Base-by-base conservation (phyloP, 2,329 filamentous ascomycete species). In the Hysterium pulicare region DNA sequence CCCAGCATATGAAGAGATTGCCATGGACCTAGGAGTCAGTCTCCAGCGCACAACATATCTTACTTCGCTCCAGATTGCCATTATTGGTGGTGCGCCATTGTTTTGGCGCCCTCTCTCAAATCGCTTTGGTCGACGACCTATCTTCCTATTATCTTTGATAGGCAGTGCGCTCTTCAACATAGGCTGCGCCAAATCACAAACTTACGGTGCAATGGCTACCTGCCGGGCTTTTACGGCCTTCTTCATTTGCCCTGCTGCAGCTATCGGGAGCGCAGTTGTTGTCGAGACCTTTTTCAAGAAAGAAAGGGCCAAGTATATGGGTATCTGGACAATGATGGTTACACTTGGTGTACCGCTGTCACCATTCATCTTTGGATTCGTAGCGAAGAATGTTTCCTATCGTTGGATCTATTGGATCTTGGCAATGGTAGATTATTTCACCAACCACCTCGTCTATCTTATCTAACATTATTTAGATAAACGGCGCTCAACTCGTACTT, bases 351-450 rank as follows among this genome's bases (percentile, higher is more conserved):
- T 73, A 20, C 72, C 73, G 1, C 51, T 62, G 10, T 68, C 65
- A 1, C 69, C 69, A 0, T 65, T 71, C 41, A 58, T 69, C 50
- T 61, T 66, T 28, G 68, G 69, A 3, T 71, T 71, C 42, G 77
- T 81, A 0, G 70, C 73, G 1, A 64, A 75, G 42, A 69, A 74
- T 8, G 71, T 75, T 11, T 72, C 74, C 0, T 82, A 77, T 42
- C 68, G 74, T 13, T 82, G 78, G 78, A 79, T 81, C 20, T 82
- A 77, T 57, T 81, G 73, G 71, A 70, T 75, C 17, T 61, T 81
- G 17, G 75, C 76, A 2, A 81, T 81, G 31, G 71, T 77, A 48
- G 59, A 66, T 50, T 1, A 20, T 15, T 26, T 24, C n/a, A 1
- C 26, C 15, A 11, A 5, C 3, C 20, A 22, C 2, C 17, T 17